A percentile compares a stretch with the other conserved stretches of the same genome.
phyloP scores from a whole-genome alignment of 768 basidiomycete genomes.

The Austroboletus festivus region DNA sequence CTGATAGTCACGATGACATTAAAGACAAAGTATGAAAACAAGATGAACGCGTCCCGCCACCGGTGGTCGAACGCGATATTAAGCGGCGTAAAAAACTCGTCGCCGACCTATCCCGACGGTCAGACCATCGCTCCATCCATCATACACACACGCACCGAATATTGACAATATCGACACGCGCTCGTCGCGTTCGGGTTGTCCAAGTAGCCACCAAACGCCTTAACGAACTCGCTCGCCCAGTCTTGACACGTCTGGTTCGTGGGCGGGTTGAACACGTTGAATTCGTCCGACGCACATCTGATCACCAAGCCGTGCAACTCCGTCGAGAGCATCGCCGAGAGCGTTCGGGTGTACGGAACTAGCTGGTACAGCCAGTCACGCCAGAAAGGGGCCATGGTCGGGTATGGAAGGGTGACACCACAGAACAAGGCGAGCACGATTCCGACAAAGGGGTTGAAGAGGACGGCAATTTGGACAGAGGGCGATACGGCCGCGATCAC shows the following conservation, averaged over 20 bases:
- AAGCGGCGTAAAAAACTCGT: constrained; percentile 66
- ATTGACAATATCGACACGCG: constrained; percentile 74
- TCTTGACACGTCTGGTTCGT: constrained; percentile 64
- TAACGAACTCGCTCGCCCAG: constrained; percentile 71
- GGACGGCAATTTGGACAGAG: constrained; percentile 71
- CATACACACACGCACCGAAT: constrained; percentile 30
- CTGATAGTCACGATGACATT: constrained; percentile 62
- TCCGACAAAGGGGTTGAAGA: constrained; percentile 76
- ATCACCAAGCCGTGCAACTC: constrained; percentile 72
- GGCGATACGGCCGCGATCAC: constrained; percentile 75
- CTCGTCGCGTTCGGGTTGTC: constrained; percentile 58
- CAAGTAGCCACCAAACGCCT: constrained; percentile 67
- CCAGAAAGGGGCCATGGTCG: constrained; percentile 65
- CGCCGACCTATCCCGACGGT: constrained; percentile 42
- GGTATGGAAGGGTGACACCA: constrained; percentile 75
- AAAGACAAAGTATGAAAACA: constrained; percentile 67
- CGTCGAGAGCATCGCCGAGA: constrained; percentile 73
- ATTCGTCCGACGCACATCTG: constrained; percentile 64
- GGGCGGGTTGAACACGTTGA: constrained; percentile 69
- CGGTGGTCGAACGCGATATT: constrained; percentile 60
- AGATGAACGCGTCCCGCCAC: constrained; percentile 68
- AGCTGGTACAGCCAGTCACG: constrained; percentile 75
- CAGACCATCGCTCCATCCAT: neutral
- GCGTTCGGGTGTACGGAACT: constrained; percentile 64
- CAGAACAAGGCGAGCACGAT: constrained; percentile 70